Conservation (phyloP, 176 grass and related monocot genomes). For the Echinochloa phyllopogon region DNA sequence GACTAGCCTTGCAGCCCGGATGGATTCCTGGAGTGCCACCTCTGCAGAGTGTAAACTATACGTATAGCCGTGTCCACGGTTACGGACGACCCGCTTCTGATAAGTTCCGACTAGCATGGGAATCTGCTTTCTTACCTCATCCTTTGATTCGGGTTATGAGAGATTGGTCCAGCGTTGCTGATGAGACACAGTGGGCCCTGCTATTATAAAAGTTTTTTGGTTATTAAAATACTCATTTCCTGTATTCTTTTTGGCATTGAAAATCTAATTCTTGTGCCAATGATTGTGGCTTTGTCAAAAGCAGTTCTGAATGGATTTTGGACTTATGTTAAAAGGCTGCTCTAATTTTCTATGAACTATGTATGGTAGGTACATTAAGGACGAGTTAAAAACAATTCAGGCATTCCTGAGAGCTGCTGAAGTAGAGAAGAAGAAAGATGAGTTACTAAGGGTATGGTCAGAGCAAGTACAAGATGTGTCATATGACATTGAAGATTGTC, state of each 20-base stretch:
- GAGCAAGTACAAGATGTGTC: slow-evolving; percentile 45
- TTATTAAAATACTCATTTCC: background rate
- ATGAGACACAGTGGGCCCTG: too few relatives aligned
- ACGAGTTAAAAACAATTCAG: slow-evolving; percentile 44
- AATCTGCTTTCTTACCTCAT: too few relatives aligned
- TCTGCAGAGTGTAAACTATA: too few relatives aligned
- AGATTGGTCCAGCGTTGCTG: too few relatives aligned
- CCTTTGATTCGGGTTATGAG: too few relatives aligned
- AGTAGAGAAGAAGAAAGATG: slow-evolving; percentile 23
- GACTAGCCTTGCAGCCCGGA: too few relatives aligned
- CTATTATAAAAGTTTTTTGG: background rate
- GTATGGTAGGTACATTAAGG: slow-evolving; percentile 47
- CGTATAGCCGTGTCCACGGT: too few relatives aligned
- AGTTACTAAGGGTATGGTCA: slow-evolving; percentile 27
- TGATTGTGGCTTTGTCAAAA: background rate
- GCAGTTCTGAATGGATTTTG: background rate
- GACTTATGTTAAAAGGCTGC: background rate
- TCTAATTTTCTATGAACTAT: background rate
- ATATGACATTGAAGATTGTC: slow-evolving; percentile 50
- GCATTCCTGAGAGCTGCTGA: slow-evolving; percentile 47
- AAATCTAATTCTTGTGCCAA: background rate
- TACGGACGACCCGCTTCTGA: too few relatives aligned
- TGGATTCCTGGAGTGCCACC: too few relatives aligned
- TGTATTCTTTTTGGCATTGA: background rate
- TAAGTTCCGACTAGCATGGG: too few relatives aligned